phyloP scores from a whole-genome alignment of 140 eudicot genomes.

The Ambrosia hybrid region DNA sequence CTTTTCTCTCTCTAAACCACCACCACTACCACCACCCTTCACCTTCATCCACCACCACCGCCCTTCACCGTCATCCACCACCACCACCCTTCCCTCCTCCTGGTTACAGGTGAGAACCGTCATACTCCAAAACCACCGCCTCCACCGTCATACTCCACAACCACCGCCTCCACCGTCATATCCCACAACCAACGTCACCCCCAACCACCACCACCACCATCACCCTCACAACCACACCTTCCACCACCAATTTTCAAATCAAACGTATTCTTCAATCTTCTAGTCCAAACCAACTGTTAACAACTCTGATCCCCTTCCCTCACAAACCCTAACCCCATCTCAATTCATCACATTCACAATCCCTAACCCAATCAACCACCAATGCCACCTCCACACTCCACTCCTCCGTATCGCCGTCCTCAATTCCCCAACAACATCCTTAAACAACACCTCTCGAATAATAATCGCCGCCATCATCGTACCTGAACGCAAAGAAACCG shows the following conservation, averaged over 20 bases:
- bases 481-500: constrained; percentile 65
- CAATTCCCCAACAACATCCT: constrained; percentile 53
- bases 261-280: neutral
- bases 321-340: constrained; percentile 59
- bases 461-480: constrained; percentile 71
- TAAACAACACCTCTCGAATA: constrained; percentile 17
- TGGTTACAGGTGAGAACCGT: no score
- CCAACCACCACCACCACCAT: no score
- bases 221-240: no score
- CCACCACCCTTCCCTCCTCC: no score
- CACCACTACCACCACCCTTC: no score
- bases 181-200: no score
- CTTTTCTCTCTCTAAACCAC: no score
- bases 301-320: neutral
- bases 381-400: constrained; percentile 31
- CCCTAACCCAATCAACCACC: constrained; percentile 39
- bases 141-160: no score
- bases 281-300: neutral
- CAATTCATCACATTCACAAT: constrained; percentile 73
- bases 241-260: neutral
- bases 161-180: no score
- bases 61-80: no score
- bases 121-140: no score
- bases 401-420: constrained; percentile 70
- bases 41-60: no score